Evolutionary conservation across 108 stramenopile species (phyloP).

Genomic region (Aurantiochytrium sp.): DNA sequence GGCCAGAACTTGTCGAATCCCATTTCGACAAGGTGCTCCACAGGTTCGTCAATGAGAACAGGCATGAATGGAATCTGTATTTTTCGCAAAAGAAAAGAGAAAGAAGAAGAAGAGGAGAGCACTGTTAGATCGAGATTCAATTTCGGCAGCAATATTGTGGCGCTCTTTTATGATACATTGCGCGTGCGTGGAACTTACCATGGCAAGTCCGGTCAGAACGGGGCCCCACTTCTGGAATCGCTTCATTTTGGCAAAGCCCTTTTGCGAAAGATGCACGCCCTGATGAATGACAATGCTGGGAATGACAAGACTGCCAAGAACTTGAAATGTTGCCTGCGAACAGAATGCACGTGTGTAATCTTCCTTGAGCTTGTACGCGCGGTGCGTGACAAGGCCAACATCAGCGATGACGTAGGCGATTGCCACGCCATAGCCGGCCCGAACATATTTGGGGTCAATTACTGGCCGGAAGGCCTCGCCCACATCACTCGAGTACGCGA

Average conservation of each 20-base stretch:
- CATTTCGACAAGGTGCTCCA: not conserved
- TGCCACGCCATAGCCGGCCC: not conserved
- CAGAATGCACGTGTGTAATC: not conserved
- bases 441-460: not conserved
- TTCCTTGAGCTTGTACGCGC: not conserved
- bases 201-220: not conserved
- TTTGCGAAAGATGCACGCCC: not conserved
- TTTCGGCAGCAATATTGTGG: not conserved
- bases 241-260: not conserved
- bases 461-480: slow-evolving; percentile 15
- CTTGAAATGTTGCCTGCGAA: not conserved
- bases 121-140: not conserved
- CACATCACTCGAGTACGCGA: not conserved
- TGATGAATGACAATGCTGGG: not conserved
- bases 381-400: not conserved
- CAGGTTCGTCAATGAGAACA: not conserved
- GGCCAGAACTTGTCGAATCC: not conserved
- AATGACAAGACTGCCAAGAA: not conserved
- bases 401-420: slow-evolving; percentile 8
- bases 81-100: not conserved
- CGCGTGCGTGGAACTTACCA: not conserved
- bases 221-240: slow-evolving; percentile 2
- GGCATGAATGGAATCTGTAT: not conserved
- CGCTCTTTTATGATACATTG: too few species aligned
- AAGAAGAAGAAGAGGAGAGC: not conserved